phyloP scores from a whole-genome alignment of 768 basidiomycete species.

The Polyporus arcularius region DNA sequence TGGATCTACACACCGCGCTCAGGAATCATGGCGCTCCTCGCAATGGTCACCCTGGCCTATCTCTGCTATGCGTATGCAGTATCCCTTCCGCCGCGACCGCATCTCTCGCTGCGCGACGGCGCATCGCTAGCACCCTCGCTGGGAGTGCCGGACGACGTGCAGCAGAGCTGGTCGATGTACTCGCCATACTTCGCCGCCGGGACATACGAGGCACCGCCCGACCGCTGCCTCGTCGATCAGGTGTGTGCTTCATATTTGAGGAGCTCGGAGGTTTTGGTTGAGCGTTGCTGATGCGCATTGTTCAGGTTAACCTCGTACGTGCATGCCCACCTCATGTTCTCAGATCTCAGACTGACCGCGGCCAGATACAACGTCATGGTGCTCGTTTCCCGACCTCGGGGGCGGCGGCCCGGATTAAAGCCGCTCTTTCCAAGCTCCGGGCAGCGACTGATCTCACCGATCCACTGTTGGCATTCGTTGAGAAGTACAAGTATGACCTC shows the following conservation, averaged over 20 bases:
- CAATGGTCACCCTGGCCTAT: not conserved
- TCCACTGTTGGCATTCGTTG: slow-evolving; percentile 53
- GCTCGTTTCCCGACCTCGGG: slow-evolving; percentile 70
- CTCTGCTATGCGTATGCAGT: slow-evolving; percentile 9
- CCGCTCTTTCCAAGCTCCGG: slow-evolving; percentile 55
- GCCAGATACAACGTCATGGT: slow-evolving; percentile 78
- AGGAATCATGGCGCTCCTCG: slow-evolving; percentile 5
- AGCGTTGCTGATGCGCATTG: not conserved
- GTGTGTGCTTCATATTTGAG: slow-evolving; percentile 17
- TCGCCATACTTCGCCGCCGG: slow-evolving; percentile 58
- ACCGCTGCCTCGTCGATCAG: slow-evolving; percentile 39
- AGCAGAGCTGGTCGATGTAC: slow-evolving; percentile 55
- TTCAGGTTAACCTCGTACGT: slow-evolving; percentile 60
- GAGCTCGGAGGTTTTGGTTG: not conserved
- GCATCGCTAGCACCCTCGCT: not conserved
- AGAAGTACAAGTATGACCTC: slow-evolving; percentile 57
- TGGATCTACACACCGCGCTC: not conserved
- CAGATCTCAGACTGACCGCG: not conserved
- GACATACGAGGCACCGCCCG: slow-evolving; percentile 47
- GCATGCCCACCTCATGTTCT: not conserved
- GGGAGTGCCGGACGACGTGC: slow-evolving; percentile 19
- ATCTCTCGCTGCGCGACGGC: not conserved
- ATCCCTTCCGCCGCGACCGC: not conserved
- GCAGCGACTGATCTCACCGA: slow-evolving; percentile 46
- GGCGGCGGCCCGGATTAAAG: slow-evolving; percentile 43